Conservation (phyloP, 768 basidiomycete genomes). For the Tylopilus plumbeoviolaceoides region DNA sequence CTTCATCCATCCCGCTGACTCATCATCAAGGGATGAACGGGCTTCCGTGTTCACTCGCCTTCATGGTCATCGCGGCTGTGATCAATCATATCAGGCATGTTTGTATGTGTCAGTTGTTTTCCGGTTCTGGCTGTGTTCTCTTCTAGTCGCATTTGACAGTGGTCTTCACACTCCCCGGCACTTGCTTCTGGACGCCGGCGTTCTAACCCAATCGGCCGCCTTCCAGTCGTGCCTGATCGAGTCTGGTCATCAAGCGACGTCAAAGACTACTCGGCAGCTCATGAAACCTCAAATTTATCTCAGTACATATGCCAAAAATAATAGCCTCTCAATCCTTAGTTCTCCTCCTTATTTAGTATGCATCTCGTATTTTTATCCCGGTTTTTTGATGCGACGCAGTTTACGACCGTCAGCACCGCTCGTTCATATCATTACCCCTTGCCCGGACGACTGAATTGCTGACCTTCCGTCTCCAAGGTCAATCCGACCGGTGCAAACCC, state of each 20-base stretch:
- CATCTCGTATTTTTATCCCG: slow-evolving; percentile 22
- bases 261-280: slow-evolving; percentile 15
- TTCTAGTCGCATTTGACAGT: slow-evolving; percentile 3
- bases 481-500: slow-evolving; percentile 2
- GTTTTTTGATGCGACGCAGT: not conserved
- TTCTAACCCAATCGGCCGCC: slow-evolving; percentile 9
- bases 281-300: slow-evolving; percentile 25
- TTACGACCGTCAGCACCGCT: not conserved
- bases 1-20: slow-evolving; percentile 6
- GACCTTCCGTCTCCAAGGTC: not conserved
- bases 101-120: not conserved
- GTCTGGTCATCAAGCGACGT: slow-evolving; percentile 21
- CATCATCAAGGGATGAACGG: slow-evolving; percentile 13
- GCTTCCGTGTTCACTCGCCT: slow-evolving; percentile 12
- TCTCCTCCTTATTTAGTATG: slow-evolving; percentile 21
- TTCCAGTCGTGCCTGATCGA: slow-evolving; percentile 27
- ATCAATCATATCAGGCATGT: slow-evolving; percentile 15
- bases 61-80: slow-evolving; percentile 1
- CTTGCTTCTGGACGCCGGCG: slow-evolving; percentile 13
- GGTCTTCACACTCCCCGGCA: not conserved
- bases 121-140: slow-evolving; percentile 1
- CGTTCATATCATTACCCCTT: not conserved
- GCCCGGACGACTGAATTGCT: not conserved
- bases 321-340: slow-evolving; percentile 18
- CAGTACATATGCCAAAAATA: slow-evolving; percentile 28